Conservation (phyloP, 208 protist species). For the Phytomonas sp. region DNA sequence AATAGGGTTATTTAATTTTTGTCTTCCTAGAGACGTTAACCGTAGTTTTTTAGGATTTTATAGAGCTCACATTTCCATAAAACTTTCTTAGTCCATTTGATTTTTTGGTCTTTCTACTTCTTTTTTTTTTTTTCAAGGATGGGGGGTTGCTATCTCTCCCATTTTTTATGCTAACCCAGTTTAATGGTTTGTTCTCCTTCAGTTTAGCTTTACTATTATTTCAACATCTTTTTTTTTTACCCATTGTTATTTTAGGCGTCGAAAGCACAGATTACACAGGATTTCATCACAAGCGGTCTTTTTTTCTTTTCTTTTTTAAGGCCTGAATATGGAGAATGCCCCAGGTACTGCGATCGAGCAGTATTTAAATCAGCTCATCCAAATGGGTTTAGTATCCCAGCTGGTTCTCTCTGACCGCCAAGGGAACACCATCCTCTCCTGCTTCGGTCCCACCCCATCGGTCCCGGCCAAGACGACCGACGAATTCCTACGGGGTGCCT, state of each 20-base stretch:
- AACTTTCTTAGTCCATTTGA: neutral
- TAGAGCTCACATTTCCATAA: neutral
- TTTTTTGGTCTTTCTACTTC: neutral
- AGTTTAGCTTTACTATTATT: constrained; percentile 7
- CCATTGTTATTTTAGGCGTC: neutral
- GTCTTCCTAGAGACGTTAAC: neutral
- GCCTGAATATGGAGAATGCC: constrained; percentile 25
- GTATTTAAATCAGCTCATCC: constrained; percentile 83
- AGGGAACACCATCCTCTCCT: constrained; percentile 72
- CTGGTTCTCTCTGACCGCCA: constrained; percentile 74
- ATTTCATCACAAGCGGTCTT: constrained; percentile 5
- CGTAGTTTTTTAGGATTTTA: constrained; percentile 4
- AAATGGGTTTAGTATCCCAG: constrained; percentile 69
- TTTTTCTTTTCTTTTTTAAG: constrained; percentile 8
- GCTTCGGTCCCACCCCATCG: constrained; percentile 25
- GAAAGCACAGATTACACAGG: neutral
- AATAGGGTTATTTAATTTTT: constrained; percentile 1
- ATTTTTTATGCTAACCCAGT: constrained; percentile 3
- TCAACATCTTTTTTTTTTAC: neutral
- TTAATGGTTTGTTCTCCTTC: neutral
- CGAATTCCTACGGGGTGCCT: neutral
- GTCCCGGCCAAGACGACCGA: neutral
- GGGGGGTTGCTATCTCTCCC: neutral
- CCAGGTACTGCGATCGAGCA: constrained; percentile 70
- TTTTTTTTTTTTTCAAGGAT: neutral